Percentiles rank a stretch among this genome's conserved stretches.
Conservation (phyloP, 768 basidiomycete genomes). For the Boletus vermiculosoides region DNA sequence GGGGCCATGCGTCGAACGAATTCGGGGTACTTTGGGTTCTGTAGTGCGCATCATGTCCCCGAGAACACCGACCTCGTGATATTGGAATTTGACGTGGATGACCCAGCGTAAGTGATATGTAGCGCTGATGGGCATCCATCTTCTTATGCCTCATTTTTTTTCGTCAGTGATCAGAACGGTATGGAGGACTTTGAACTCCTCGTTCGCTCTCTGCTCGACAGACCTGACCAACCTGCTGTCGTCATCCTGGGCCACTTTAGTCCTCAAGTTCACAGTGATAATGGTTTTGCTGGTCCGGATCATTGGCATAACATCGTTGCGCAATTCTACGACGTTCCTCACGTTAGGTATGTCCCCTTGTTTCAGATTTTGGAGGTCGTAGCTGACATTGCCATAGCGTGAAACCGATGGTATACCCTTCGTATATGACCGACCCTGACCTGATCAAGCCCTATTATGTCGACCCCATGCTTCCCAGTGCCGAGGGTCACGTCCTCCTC, state of each 20-base stretch:
- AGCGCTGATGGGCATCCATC: not conserved
- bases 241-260: conserved; percentile 94
- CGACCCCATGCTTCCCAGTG: conserved; percentile 81
- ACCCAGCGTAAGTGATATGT: conserved; percentile 63
- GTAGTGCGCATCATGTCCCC: conserved; percentile 89
- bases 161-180: conserved; percentile 58
- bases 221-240: conserved; percentile 90
- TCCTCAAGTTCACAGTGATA: conserved; percentile 72
- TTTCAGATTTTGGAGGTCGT: not conserved
- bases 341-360: conserved; percentile 55
- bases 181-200: conserved; percentile 90
- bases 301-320: conserved; percentile 88
- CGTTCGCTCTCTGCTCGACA: conserved; percentile 85
- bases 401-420: conserved; percentile 78
- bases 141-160: not conserved
- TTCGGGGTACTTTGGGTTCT: conserved; percentile 94
- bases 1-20: conserved; percentile 91
- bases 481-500: conserved; percentile 79
- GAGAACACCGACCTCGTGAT: conserved; percentile 94
- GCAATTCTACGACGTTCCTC: conserved; percentile 96
- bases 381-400: conserved; percentile 42
- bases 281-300: conserved; percentile 90
- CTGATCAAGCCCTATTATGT: conserved; percentile 69
- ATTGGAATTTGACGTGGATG: conserved; percentile 91
- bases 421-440: conserved; percentile 74